These are phyloP conservation scores for Aspergillus amoenus DNA, from an alignment of 2,329 filamentous ascomycete species.

Conservation along the genomic window DNA sequence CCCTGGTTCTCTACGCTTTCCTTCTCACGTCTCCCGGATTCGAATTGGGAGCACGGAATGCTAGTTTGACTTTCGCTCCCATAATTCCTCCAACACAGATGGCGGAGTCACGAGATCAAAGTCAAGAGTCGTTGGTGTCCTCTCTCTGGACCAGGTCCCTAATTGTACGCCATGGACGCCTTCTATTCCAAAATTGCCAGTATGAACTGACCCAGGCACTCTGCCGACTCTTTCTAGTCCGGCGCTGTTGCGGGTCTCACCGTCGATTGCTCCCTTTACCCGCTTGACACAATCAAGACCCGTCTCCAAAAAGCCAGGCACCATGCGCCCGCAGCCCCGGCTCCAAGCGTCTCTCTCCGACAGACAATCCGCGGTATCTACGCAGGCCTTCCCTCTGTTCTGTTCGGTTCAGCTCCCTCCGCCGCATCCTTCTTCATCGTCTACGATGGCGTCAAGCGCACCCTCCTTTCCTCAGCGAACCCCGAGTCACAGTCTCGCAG, in stretches of 20 bases:
- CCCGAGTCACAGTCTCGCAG: slow-evolving; percentile 31
- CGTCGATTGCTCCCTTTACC: slow-evolving; percentile 94
- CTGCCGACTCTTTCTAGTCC: slow-evolving; percentile 51
- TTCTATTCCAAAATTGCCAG: not conserved
- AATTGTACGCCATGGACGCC: slow-evolving; percentile 26
- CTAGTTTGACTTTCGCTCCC: not conserved
- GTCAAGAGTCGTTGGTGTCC: slow-evolving; percentile 37
- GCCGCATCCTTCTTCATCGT: slow-evolving; percentile 97
- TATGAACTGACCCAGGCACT: not conserved
- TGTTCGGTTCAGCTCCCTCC: slow-evolving; percentile 88
- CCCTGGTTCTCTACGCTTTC: not conserved
- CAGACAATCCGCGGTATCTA: slow-evolving; percentile 93
- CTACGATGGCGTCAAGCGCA: slow-evolving; percentile 73
- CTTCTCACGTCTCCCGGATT: not conserved
- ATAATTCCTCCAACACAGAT: slow-evolving; percentile 16
- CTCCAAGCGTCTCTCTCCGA: slow-evolving; percentile 68
- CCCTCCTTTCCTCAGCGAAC: slow-evolving; percentile 28
- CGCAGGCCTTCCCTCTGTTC: slow-evolving; percentile 81
- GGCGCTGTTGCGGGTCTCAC: slow-evolving; percentile 91
- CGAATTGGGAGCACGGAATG: not conserved
- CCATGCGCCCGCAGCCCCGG: slow-evolving; percentile 62
- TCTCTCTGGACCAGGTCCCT: slow-evolving; percentile 46
- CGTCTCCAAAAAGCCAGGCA: slow-evolving; percentile 68
- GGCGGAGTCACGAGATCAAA: slow-evolving; percentile 29
- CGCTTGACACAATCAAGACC: slow-evolving; percentile 98